Conservation (phyloP, 148 eudicot genomes). For the Heliamphora exappendiculata region DNA sequence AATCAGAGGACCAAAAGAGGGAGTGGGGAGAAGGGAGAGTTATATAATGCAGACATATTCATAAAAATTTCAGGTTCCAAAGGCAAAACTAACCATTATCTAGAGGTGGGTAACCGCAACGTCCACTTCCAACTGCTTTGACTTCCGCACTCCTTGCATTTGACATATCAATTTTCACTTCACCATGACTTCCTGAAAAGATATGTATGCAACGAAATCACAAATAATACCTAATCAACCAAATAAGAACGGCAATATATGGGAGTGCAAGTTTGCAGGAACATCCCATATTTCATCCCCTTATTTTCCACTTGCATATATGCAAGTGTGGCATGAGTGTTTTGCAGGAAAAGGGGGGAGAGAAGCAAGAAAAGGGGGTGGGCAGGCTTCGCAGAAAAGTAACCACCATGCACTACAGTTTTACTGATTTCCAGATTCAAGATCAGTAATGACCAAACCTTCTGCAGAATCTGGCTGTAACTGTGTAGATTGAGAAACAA, state of each 20-base stretch:
- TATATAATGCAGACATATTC: no score
- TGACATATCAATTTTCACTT: constrained; percentile 37
- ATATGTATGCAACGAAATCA: neutral
- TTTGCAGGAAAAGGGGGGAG: neutral
- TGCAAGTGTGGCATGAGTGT: neutral
- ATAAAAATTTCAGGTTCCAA: neutral
- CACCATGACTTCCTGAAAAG: constrained; percentile 41
- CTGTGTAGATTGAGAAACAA: constrained; percentile 35
- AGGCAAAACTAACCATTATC: constrained; percentile 46
- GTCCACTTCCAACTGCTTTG: constrained; percentile 35
- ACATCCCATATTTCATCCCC: neutral
- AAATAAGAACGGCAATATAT: neutral
- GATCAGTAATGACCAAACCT: constrained; percentile 33
- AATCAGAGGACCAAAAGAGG: neutral
- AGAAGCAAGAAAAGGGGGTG: neutral
- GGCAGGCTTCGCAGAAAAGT: neutral
- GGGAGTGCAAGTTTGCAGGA: neutral
- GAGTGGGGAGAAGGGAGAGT: neutral
- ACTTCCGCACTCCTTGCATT: constrained; percentile 32
- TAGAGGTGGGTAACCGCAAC: constrained; percentile 27
- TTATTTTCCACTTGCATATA: neutral
- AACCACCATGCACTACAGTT: neutral
- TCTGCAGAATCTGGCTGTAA: constrained; percentile 36
- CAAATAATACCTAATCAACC: neutral
- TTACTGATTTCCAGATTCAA: neutral